These are phyloP conservation scores for Moringa oleifera DNA, from an alignment of 345 rosid genomes.

Conservation along the genomic window DNA sequence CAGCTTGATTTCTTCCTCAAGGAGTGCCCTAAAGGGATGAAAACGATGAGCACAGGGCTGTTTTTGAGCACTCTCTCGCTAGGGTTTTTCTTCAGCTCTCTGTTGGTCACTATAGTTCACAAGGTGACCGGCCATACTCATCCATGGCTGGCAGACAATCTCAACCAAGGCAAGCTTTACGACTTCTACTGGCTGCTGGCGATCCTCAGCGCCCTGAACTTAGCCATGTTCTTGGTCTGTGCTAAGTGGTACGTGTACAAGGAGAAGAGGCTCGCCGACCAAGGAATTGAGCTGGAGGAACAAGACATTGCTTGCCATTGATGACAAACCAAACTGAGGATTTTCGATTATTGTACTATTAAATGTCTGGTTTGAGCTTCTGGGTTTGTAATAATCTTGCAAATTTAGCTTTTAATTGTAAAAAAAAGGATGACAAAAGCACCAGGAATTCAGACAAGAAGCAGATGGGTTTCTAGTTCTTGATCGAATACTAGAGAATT, in stretches of 20 bases:
- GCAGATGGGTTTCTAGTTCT: too few species aligned
- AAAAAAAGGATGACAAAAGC: too few species aligned
- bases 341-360: too few species aligned
- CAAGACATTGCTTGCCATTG: constrained; percentile 35
- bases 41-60: constrained; percentile 92
- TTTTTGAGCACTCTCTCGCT: constrained; percentile 80
- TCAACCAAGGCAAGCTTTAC: constrained; percentile 72
- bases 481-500: too few species aligned
- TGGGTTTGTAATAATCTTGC: too few species aligned
- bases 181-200: constrained; percentile 90
- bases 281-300: constrained; percentile 69
- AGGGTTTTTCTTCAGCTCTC: constrained; percentile 82
- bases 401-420: too few species aligned
- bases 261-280: constrained; percentile 70
- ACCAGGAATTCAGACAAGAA: too few species aligned
- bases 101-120: constrained; percentile 67
- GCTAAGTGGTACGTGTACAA: constrained; percentile 92
- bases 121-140: constrained; percentile 38
- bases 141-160: constrained; percentile 84
- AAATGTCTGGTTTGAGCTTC: too few species aligned
- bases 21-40: constrained; percentile 99
- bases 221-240: constrained; percentile 43
- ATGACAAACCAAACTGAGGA: too few species aligned
- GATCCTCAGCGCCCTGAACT: constrained; percentile 53
- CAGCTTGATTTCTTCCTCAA: constrained; percentile 87